Evolutionary conservation across 768 basidiomycete species (phyloP).

Genomic region (Amanita molliuscula): DNA sequence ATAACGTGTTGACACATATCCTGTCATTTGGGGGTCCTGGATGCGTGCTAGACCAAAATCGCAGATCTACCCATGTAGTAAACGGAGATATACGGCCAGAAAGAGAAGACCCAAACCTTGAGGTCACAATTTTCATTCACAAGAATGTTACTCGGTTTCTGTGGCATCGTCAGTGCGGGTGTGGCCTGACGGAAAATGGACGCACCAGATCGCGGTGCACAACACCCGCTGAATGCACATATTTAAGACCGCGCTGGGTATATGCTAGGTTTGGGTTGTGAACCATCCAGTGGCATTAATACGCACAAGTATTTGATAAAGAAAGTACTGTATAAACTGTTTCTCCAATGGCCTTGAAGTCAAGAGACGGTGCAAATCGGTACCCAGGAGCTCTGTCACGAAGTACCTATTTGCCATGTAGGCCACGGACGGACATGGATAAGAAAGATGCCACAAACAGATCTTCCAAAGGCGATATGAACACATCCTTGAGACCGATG

Average conservation of each 20-base stretch:
- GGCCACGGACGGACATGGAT: constrained; percentile 1
- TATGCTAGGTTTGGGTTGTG: constrained; percentile 1
- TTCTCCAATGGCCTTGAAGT: constrained; percentile 97
- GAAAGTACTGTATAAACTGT: constrained; percentile 99
- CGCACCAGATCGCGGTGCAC: constrained; percentile 92
- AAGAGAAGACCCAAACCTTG: constrained; percentile 43
- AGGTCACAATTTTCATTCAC: constrained; percentile 99
- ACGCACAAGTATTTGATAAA: constrained; percentile 94
- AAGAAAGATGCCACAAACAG: constrained; percentile 43
- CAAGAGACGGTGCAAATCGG: constrained; percentile 93
- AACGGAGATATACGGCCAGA: not conserved
- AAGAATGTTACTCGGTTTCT: constrained; percentile 99
- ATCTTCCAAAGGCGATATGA: constrained; percentile 99
- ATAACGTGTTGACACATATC: constrained; percentile 97
- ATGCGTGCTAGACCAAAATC: constrained; percentile 98
- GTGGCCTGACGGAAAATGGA: constrained; percentile 6
- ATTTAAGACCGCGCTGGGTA: constrained; percentile 90
- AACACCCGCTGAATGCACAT: constrained; percentile 98
- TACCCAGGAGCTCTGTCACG: constrained; percentile 96
- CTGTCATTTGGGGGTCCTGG: constrained; percentile 99
- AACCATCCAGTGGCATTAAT: not conserved
- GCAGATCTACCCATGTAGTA: constrained; percentile 59
- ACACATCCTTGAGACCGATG: constrained; percentile 97
- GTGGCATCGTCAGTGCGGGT: constrained; percentile 7
- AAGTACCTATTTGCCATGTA: constrained; percentile 63